Conservation (phyloP, 176 grass and related monocot genomes). For the Musa beccarii region DNA sequence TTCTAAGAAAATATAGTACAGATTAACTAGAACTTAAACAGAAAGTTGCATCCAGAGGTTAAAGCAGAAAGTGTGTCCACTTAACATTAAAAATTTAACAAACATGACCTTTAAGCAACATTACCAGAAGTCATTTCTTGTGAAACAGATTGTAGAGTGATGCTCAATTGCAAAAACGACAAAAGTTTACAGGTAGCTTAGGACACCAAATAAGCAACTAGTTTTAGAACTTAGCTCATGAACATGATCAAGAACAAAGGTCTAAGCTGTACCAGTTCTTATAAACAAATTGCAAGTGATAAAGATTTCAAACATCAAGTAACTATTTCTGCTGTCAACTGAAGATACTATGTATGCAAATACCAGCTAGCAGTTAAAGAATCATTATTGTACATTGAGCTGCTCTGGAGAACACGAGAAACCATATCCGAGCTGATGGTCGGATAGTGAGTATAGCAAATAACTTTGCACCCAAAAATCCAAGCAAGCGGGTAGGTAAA, state of each 20-base stretch:
- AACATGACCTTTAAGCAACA: neutral
- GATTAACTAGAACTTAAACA: too few relatives aligned
- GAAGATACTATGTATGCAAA: neutral
- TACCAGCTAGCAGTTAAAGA: slow-evolving; percentile 67
- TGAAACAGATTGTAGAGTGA: neutral
- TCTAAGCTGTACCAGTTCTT: neutral
- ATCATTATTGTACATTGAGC: slow-evolving; percentile 87
- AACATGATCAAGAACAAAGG: neutral
- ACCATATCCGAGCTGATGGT: slow-evolving; percentile 97
- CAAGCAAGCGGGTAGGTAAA: slow-evolving; percentile 86
- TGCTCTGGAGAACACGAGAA: slow-evolving; percentile 54
- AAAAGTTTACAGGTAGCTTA: neutral
- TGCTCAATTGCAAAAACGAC: neutral
- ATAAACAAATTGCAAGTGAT: neutral
- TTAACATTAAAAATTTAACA: neutral
- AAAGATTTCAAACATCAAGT: neutral
- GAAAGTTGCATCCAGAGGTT: neutral
- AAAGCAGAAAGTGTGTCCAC: neutral
- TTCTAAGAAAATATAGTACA: too few relatives aligned
- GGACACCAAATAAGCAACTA: neutral
- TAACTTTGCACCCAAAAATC: slow-evolving; percentile 77
- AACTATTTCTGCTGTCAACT: neutral
- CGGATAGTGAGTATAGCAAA: slow-evolving; percentile 89
- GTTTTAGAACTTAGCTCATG: neutral
- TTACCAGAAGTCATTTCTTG: neutral